Evolutionary conservation across 371 early-diverging fungal species (phyloP), one percentile per base, ranked within the genome.

Genomic region (Apophysomyces sp.): DNA sequence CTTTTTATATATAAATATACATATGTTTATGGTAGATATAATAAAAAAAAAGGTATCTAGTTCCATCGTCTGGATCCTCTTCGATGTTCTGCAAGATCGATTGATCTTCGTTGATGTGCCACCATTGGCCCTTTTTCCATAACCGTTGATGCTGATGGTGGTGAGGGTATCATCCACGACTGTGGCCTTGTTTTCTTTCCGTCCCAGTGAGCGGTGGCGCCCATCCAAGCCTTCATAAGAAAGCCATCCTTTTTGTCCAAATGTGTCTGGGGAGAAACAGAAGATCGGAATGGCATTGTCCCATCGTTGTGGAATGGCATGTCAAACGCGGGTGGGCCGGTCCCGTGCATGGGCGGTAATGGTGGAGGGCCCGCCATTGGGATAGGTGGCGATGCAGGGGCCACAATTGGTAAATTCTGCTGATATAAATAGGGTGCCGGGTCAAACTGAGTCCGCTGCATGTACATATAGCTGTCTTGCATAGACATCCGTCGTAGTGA

Each of bases 331-430:
- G 49, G 49, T 44, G 49, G 49, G 11, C 9, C n/a, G 21, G 49
- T 4, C 3, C 49, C 49, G 24, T 44, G 49, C 11, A 37, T 37
- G 1, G 24, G 49, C 9, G 49, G 49, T 21, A 44, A 21, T 4
- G 49, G 49, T 21, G 49, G 49, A 9, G 49, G 49, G 3, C 49
- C 49, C 21, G 24, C n/a, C 49, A 65, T 26, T 37, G 60, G 65
- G 24, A 65, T 21, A 13, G 72, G 76, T 24, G 76, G 72, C 11
- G 69, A 61, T 26, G 70, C 65, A 57, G 72, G 75, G 24, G 75
- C 67, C 9, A 71, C 75, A 26, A 16, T 41, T 28, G 37, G 40
- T 60, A 34, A 60, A 40, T 56, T 58, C 49, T 62, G 60, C 39
- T 68, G 66, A 32, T 59, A 58, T 21, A 29, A 8, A 51, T 34